These are phyloP conservation scores for Exophiala xenobiotica DNA, from an alignment of 2,329 filamentous ascomycete species.

Conservation along the genomic window DNA sequence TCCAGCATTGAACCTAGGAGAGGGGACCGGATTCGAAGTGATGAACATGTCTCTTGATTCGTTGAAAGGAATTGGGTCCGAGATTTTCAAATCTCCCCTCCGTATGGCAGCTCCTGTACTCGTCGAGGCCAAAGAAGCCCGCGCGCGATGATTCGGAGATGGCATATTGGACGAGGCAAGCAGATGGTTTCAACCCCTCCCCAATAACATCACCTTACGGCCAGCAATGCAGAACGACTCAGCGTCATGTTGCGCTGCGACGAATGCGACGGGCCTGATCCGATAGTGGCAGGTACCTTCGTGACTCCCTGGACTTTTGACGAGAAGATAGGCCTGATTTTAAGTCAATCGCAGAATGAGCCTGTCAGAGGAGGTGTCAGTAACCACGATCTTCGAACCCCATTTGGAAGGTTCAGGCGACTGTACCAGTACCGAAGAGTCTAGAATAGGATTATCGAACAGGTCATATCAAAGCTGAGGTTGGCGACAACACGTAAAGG, in stretches of 20 bases:
- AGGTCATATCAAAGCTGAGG: neutral
- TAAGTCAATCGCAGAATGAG: constrained; percentile 3
- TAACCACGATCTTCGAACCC: neutral
- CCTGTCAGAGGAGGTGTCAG: constrained; percentile 12
- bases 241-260: constrained; percentile 14
- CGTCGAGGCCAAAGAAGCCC: constrained; percentile 10
- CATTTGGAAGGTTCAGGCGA: neutral
- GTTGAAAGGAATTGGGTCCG: constrained; percentile 32
- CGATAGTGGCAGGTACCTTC: neutral
- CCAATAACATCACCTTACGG: constrained; percentile 8
- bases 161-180: constrained; percentile 11
- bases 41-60: constrained; percentile 13
- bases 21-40: constrained; percentile 4
- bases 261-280: constrained; percentile 1
- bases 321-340: neutral
- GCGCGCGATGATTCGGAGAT: constrained; percentile 19
- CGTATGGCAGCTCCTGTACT: constrained; percentile 29
- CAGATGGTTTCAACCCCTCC: neutral
- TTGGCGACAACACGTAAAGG: constrained; percentile 8
- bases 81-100: constrained; percentile 36
- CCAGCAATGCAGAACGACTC: neutral
- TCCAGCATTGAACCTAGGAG: constrained; percentile 9
- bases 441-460: constrained; percentile 11
- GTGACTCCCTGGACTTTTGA: neutral
- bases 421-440: neutral